These are phyloP conservation scores for Fusarium tanahbumbuense DNA, from an alignment of 2,329 filamentous ascomycete genomes.

Conservation along the genomic window DNA sequence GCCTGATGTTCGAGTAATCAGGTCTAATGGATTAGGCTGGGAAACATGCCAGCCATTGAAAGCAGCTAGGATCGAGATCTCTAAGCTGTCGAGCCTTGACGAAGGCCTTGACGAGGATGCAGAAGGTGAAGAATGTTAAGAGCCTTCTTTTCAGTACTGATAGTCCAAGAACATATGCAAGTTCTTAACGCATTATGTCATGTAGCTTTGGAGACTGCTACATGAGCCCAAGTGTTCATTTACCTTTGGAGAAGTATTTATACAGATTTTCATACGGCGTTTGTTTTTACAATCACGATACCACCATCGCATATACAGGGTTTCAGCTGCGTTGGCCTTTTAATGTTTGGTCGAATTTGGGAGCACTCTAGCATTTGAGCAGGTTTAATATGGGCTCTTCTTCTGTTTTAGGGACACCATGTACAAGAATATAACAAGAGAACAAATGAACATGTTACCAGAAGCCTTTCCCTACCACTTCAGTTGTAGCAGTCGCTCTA, in stretches of 20 bases:
- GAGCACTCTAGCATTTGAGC: neutral
- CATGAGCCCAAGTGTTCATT: neutral
- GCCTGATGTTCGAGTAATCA: conserved; percentile 54
- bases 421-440: neutral
- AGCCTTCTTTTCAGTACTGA: neutral
- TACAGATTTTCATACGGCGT: neutral
- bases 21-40: conserved; percentile 47
- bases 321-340: neutral
- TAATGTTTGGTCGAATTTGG: neutral
- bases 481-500: neutral
- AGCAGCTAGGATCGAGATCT: conserved; percentile 25
- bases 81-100: conserved; percentile 9
- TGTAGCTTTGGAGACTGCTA: neutral
- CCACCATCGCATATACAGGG: conserved; percentile 11
- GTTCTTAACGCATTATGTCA: neutral
- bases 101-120: conserved; percentile 43
- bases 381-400: neutral
- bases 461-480: neutral
- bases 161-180: neutral
- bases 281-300: conserved; percentile 15
- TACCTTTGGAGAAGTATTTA: neutral
- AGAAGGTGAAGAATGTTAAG: conserved; percentile 45
- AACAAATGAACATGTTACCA: neutral
- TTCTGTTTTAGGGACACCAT: neutral
- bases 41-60: conserved; percentile 50